These are phyloP conservation scores for Tagetes patula DNA, from an alignment of 129 eudicot species.

Conservation along the genomic window DNA sequence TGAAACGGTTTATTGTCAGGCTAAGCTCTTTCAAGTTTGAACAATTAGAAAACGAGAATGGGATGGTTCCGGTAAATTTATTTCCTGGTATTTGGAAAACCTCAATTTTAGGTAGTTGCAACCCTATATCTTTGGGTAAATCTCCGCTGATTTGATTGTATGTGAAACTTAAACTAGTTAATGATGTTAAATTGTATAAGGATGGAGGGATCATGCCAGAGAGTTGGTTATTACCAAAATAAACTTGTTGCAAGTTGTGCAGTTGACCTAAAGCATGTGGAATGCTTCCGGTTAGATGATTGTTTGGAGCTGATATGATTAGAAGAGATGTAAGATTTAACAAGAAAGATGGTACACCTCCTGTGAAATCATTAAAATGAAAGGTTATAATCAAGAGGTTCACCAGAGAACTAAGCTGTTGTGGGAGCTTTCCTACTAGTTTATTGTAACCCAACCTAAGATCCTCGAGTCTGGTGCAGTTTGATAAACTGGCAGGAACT, in stretches of 20 bases:
- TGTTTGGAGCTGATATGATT: constrained; percentile 11
- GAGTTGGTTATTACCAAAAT: constrained; percentile 24
- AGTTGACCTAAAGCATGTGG: constrained; percentile 31
- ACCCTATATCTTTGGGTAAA: constrained; percentile 29
- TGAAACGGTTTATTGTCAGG: constrained; percentile 17
- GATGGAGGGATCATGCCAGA: constrained; percentile 42
- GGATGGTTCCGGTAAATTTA: constrained; percentile 40
- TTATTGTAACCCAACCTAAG: no score
- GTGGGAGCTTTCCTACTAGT: no score
- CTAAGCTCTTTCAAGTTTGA: constrained; percentile 28
- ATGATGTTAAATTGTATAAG: constrained; percentile 37
- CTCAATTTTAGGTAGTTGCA: constrained; percentile 24
- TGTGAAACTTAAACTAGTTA: constrained; percentile 16
- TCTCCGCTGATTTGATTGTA: constrained; percentile 37
- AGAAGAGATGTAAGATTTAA: constrained; percentile 42
- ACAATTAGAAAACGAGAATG: constrained; percentile 36
- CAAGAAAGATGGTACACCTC: constrained; percentile 38
- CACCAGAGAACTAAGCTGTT: constrained; percentile 24
- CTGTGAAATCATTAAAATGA: constrained; percentile 29
- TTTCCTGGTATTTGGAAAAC: constrained; percentile 10
- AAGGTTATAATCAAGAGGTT: constrained; percentile 25
- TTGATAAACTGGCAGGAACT: no score
- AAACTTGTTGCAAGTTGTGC: constrained; percentile 14
- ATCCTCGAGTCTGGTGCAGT: no score
- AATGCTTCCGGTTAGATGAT: constrained; percentile 35